Percentiles rank a stretch among this genome's conserved stretches.
Conservation (phyloP, 148 eudicot species). For the Diospyros kaki region DNA sequence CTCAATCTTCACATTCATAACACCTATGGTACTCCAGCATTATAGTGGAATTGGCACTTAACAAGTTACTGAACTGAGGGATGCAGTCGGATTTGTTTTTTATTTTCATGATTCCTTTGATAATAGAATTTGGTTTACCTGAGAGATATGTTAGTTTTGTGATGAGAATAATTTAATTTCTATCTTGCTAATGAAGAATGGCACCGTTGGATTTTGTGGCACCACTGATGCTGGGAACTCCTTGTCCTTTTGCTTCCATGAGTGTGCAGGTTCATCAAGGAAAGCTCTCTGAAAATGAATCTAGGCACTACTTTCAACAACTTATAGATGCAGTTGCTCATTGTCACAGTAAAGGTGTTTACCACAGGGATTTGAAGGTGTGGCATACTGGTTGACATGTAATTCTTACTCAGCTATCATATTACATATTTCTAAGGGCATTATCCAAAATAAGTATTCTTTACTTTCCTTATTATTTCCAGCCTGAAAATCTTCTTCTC, state of each 20-base stretch:
- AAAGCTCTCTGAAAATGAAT: conserved; percentile 70
- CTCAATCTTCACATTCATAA: background rate
- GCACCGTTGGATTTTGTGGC: background rate
- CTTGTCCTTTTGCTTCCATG: conserved; percentile 17
- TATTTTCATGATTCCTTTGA: too few species aligned
- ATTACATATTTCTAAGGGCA: background rate
- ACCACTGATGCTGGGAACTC: background rate
- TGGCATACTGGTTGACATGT: conserved; percentile 4
- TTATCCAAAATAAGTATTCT: background rate
- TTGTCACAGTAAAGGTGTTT: conserved; percentile 94
- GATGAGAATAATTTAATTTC: background rate
- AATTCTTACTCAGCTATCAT: background rate
- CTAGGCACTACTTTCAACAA: conserved; percentile 88
- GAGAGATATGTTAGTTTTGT: background rate
- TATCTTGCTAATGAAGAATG: background rate
- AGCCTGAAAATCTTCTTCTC: conserved; percentile 98
- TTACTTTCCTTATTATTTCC: conserved; percentile 14
- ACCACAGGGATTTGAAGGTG: conserved; percentile 97
- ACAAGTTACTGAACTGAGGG: too few species aligned
- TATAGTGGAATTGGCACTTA: too few species aligned
- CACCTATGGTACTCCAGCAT: too few species aligned
- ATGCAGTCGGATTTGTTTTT: too few species aligned
- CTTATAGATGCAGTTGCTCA: conserved; percentile 91
- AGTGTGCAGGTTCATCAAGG: conserved; percentile 66
- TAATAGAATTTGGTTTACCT: background rate